Base-by-base conservation (phyloP, 345 rosid species). In the Anacardium occidentale region DNA sequence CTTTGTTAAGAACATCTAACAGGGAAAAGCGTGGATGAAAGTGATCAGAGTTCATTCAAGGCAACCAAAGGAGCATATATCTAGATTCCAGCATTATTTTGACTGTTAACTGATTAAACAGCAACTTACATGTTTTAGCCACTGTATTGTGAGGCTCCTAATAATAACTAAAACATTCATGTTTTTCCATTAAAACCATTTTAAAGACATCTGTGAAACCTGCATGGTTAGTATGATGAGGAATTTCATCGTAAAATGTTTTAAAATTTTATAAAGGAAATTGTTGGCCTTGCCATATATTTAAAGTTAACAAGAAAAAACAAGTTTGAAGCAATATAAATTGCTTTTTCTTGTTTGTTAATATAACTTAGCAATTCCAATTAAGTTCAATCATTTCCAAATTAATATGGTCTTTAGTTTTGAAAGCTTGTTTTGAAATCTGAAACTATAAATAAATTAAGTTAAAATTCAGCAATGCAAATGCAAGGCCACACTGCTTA, bases 1-100 rank as follows among this genome's bases (percentile, higher is more conserved):
- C 64, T 59, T 64, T 60, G 21, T 70, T 14, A 70, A 69, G 10
- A 18, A 20, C 53, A 18, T 12, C 25, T 50, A 9, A 70, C 44
- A 5, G 45, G 45, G 18, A 45, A 37, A 60, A 34, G 29, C 4
- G 20, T 25, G 56, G 55, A 70, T 21, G n/a, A 26, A 70, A 11
- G 4, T 0, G 58, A 18, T 29, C 20, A 70, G 18, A 24, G 29
- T 20, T n/a, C 56, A 14, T 13, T 59, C 34, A 2, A 32, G 29
- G 13, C 20, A 48, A 25, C 45, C 3, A 15, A 44, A 25, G 65
- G 32, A 25, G 25, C 60, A 68, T 58, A 45, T 29, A 9, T 40
- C 37, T 12, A 37, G 32, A 29, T 29, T 29, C 32, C 32, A 29
- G 18, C 34, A 68, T 69, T 40, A 5, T 40, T 66, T 40, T 8